These are phyloP conservation scores for Aspergillus asperescens DNA, from an alignment of 495 filamentous ascomycete genomes.

Conservation along the genomic window DNA sequence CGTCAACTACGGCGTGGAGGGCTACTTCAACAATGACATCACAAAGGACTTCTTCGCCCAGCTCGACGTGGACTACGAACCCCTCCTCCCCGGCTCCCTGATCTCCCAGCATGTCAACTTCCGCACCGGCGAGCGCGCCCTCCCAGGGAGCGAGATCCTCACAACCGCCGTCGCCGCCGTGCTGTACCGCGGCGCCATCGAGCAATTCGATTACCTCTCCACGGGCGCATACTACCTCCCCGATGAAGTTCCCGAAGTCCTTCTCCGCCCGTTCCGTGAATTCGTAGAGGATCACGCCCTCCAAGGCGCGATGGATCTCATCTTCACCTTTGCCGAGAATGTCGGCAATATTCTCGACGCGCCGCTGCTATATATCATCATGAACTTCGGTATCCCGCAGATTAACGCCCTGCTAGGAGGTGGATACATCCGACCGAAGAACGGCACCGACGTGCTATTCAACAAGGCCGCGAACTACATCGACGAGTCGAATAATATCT, in stretches of 20 bases:
- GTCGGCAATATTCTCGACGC: slow-evolving; percentile 35
- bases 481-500: slow-evolving; percentile 29
- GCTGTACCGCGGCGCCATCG: slow-evolving; percentile 31
- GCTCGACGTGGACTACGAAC: slow-evolving; percentile 28
- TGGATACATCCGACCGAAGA: slow-evolving; percentile 2
- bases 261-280: slow-evolving; percentile 41
- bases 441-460: neutral
- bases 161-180: slow-evolving; percentile 27
- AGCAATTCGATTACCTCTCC: slow-evolving; percentile 28
- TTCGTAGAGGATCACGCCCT: slow-evolving; percentile 42
- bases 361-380: slow-evolving; percentile 40
- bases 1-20: slow-evolving; percentile 38
- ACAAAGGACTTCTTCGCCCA: slow-evolving; percentile 39
- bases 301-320: slow-evolving; percentile 28
- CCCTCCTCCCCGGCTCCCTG: slow-evolving; percentile 15
- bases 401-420: neutral
- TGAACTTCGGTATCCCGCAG: slow-evolving; percentile 30
- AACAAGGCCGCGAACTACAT: slow-evolving; percentile 14
- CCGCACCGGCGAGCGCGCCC: slow-evolving; percentile 26
- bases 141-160: slow-evolving; percentile 15
- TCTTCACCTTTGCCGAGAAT: slow-evolving; percentile 26
- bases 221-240: slow-evolving; percentile 40
- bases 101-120: slow-evolving; percentile 37
- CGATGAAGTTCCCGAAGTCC: slow-evolving; percentile 35
- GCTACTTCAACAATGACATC: slow-evolving; percentile 33